phyloP scores from a whole-genome alignment of 2,329 filamentous ascomycete species.

The Coniochaeta prunicola region DNA sequence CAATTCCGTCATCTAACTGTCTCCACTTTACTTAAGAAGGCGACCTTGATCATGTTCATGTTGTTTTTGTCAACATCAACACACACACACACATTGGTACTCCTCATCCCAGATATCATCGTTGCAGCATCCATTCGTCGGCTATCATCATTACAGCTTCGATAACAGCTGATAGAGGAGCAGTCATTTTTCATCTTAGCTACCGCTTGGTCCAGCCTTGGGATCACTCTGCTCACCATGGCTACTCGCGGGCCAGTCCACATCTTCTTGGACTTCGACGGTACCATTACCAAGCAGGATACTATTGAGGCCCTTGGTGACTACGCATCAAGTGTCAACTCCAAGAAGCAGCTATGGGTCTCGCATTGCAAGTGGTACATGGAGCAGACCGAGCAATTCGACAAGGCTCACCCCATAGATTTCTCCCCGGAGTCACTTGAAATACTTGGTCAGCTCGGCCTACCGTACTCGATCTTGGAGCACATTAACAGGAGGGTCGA shows the following conservation, averaged over 20 bases:
- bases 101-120: too few species aligned
- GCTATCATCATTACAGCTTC: neutral
- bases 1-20: neutral
- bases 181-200: neutral
- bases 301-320: constrained; percentile 41
- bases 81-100: too few species aligned
- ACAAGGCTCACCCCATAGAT: neutral
- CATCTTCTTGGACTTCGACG: constrained; percentile 52
- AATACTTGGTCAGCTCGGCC: neutral
- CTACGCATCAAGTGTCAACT: constrained; percentile 20
- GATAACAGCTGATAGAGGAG: neutral
- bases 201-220: neutral
- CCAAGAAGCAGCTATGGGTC: neutral
- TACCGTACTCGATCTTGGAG: neutral
- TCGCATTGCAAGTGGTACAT: neutral
- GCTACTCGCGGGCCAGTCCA: neutral
- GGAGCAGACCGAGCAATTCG: neutral
- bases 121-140: too few species aligned
- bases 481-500: neutral
- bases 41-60: neutral
- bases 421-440: neutral
- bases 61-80: too few species aligned
- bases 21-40: neutral
- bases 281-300: constrained; percentile 48
- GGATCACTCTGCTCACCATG: neutral